Base-by-base conservation (phyloP, 1,284 basidiomycete genomes). In the Paramarasmius palmivorus region DNA sequence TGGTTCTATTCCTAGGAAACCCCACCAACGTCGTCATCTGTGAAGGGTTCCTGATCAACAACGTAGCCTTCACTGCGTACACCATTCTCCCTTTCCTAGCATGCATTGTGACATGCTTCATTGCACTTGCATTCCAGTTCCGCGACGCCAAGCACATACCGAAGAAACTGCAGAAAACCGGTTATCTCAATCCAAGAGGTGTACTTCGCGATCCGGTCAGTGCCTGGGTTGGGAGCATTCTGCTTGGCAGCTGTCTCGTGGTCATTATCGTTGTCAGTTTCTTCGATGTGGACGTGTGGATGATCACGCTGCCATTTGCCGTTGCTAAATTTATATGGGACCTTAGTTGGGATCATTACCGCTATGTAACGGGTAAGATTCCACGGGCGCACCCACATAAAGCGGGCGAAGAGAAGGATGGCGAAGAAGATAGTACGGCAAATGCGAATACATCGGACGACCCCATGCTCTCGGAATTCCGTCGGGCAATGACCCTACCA, bases 271-370 rank as follows among this genome's bases (percentile, higher is more conserved):
- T 80, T 15, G 73, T 81, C 58, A 79, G 81, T 60, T 84, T 84
- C 70, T 75, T 83, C 56, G 71, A 78, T 45, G 69, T 84, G 12
- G 83, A 85, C 50, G 93, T 90, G 5, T 90, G 90, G 83, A 83
- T 84, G 72, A 88, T 98, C 45, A 92, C 87, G 1, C 78, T 93
- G n/a, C 95, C 96, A 0, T 94, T 95, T 32, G 95, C 94, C 0
- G 67, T 81, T 1, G 67, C 83, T 49, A 92, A 93, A 65, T 77
- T 93, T 40, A 48, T 82, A 2, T 82, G 88, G 46, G 92, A 95
- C 63, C 61, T 88, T 9, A 61, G 57, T 2, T 81, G 81, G 77
- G 82, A 87, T 63, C 78, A 86, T 60, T 78, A 77, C 58, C 73
- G 75, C 15, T 74, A 64, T 53, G 57, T 59, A 3, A 72, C 61